Conservation (phyloP, 129 eudicot genomes). For the Pulicaria dysenterica region DNA sequence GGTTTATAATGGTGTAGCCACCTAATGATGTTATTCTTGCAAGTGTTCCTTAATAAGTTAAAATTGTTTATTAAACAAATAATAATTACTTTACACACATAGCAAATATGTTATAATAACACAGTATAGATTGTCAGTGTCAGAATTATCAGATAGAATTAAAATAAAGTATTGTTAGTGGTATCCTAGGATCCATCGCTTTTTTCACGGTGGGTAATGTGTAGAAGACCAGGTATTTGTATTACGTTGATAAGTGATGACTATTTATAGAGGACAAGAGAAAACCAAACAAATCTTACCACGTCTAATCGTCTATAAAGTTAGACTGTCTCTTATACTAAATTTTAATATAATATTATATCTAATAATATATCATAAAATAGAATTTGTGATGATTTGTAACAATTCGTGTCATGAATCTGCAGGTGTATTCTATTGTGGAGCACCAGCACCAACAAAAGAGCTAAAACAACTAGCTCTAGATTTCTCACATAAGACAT, state of each 20-base stretch:
- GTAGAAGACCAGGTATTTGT: too few relatives aligned
- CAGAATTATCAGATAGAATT: background rate
- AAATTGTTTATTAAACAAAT: background rate
- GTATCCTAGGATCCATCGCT: background rate
- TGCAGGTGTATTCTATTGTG: conserved; percentile 88
- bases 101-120: background rate
- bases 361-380: background rate
- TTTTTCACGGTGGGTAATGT: too few relatives aligned
- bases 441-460: conserved; percentile 80
- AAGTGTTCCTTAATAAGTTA: conserved; percentile 10
- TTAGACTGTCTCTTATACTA: too few relatives aligned
- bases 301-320: too few relatives aligned
- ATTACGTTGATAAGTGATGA: too few relatives aligned
- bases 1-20: conserved; percentile 1
- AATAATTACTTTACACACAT: background rate
- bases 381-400: conserved; percentile 29
- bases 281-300: too few relatives aligned
- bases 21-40: background rate
- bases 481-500: conserved; percentile 83
- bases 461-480: conserved; percentile 68
- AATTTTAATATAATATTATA: too few relatives aligned
- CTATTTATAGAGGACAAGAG: too few relatives aligned
- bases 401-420: conserved; percentile 19
- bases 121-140: background rate
- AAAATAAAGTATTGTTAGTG: background rate